Evolutionary conservation across 2,329 filamentous ascomycete genomes (phyloP), one percentile per base, ranked within the genome.

Genomic region (Curvularia sp.): DNA sequence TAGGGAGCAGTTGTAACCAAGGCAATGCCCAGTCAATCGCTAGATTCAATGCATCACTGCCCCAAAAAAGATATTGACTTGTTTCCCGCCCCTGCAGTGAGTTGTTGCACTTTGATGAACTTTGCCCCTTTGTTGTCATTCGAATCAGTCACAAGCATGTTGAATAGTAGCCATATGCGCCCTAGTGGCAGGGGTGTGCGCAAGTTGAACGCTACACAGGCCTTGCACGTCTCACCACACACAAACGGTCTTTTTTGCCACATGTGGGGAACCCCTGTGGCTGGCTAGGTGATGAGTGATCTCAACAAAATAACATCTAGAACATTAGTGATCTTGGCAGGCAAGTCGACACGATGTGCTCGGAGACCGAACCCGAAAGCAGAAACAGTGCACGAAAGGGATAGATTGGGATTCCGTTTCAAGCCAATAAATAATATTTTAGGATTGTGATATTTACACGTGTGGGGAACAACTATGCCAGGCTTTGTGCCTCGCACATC

Each of bases 401-500:
- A 38, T 38, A 38, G 5, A 38, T 38, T 38, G 15, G 13, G 4
- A 18, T 18, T 38, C 15, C n/a, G 7, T 38, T 18, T 4, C 35
- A 18, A 38, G 15, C 35, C 15, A 38, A 38, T 18, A 38, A 38
- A 38, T 9, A 18, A 38, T 38, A n/a, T 38, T 38, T 15, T 38
- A 38, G 15, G 13, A 1, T 12, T n/a, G 13, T 35, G 12, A 12
- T 35, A 35, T 35, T 4, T 35, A 35, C 33, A 35, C 33, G 33
- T 31, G 8, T 31, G 7, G 30, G 9, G 7, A 12, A 31, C 35
- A 31, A 31, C 42, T 60, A 60, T 12, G 52, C 77, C 42, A 80
- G 60, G 22, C 49, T 69, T 63, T 80, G 78, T 18, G 72, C 75
- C 60, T 75, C 58, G 63, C 76, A 78, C 78, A 80, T 79, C 26